Base-by-base conservation (phyloP, 257 asterid species). In the Phtheirospermum japonicum region DNA sequence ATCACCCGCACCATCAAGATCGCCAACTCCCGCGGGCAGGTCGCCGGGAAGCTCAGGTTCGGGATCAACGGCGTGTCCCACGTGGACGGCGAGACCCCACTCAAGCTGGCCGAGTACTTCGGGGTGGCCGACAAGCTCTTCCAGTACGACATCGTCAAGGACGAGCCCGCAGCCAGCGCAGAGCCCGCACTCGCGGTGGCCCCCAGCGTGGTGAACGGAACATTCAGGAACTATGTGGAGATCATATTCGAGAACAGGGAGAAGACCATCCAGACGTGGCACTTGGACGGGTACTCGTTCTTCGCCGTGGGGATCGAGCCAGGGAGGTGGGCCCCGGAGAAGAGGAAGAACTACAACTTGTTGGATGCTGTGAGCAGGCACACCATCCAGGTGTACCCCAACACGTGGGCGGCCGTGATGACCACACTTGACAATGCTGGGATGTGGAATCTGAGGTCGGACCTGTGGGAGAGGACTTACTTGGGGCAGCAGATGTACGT, bases 401-500 rank as follows among this genome's bases (percentile, higher is more conserved):
- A 70, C 31, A 75, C 89, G 13, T 82, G 89, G 89, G 83, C 85
- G 0, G 82, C 82, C 0, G 72, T 79, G 36, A 65, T 82, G 82
- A 73, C 79, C n/a, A 79, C 85, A 0, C 59, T 79, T 13, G 89
- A 82, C 79, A 82, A 82, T 26, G 85, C 85, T 0, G 89, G 89
- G 2, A 65, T 82, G 82, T 79, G 89, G 89, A 82, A 71, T 23
- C 49, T 82, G 36, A 77, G 85, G 67, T 77, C 85, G n/a, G 83
- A 73, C 0, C 75, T 82, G 89, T 52, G 70, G 80, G 89, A 82
- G 69, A 79, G 85, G 57, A 10, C 77, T 0, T 82, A 82, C 30
- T 57, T 79, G 78, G 85, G 89, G 13, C 85, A 82, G 8, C 82
- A 82, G 20, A 17, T 82, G 20, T 82, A 82, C 79, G 12, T 82